Base-by-base conservation (phyloP, 495 filamentous ascomycete species). In the Bombardia bombarda region DNA sequence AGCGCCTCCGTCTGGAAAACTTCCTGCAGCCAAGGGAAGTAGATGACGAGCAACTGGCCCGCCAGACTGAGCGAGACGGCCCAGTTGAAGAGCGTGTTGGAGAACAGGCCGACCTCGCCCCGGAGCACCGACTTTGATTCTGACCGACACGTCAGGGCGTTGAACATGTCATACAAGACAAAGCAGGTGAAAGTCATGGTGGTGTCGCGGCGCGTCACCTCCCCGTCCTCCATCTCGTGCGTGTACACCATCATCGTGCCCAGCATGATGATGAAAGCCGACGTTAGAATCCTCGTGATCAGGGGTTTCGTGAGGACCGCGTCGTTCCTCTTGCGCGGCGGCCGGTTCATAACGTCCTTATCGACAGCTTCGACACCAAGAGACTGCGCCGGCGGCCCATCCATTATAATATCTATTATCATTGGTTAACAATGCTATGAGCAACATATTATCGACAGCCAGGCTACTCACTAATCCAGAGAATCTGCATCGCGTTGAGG, bases 161-260 rank as follows among this genome's bases (percentile, higher is more conserved):
- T 95, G 70, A 95, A 93, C 92, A 98, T 97, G 68, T 98, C 92
- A 61, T 95, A 98, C 20, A 97, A 73, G 18, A 98, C 92, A 56
- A 98, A 98, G 65, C 87, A 93, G 17, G 92, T 98, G 61, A 98
- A 98, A 1, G 92, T 98, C 87, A 96, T 95, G 44, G 92, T 98
- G 13, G 92, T 98, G 68, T 98, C 92, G 54, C 93, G 87, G 22
- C 84, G 86, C 9, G 80, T 94, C 39, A 96, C 83, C 35, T 79
- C 66, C 36, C 87, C 80, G 51, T 90, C 86, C 19, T 77, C 69
- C 86, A 98, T 95, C 60, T 97, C 90, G 58, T 81, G 82, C 39
- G 83, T 77, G 63, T 98, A 98, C 45, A 93, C 84, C 23, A 83
- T 69, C 65, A 98, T 83, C 1, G 92, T 97, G 52, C 93, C 90